phyloP scores from a whole-genome alignment of 2,329 filamentous ascomycete species.

The Aspergillus texensis region DNA sequence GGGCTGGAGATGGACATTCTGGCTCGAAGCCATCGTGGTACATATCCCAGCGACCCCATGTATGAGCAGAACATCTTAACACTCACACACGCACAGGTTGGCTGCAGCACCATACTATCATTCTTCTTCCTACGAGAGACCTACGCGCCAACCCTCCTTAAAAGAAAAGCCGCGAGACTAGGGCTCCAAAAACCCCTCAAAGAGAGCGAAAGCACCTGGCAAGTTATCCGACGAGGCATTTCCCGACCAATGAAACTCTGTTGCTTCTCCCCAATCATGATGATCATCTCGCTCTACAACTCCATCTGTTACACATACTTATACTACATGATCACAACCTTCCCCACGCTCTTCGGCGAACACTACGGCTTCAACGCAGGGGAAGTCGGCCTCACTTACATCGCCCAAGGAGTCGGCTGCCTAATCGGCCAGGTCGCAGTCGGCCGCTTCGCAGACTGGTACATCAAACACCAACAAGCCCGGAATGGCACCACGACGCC shows the following conservation, averaged over 20 bases:
- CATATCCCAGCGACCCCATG: background rate
- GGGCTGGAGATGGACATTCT: slow-evolving; percentile 7
- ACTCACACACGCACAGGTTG: background rate
- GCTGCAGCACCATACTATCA: background rate
- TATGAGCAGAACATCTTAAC: no score
- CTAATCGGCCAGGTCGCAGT: slow-evolving; percentile 1
- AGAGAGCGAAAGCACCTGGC: background rate
- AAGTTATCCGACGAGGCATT: background rate
- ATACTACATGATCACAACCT: slow-evolving; percentile 63
- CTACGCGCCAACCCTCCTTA: background rate
- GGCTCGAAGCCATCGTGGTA: slow-evolving; percentile 1
- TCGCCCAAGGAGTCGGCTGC: slow-evolving; percentile 57
- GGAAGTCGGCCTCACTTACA: slow-evolving; percentile 61
- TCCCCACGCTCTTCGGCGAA: slow-evolving; percentile 62
- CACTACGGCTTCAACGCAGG: slow-evolving; percentile 62
- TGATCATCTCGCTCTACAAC: slow-evolving; percentile 64
- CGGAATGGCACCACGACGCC: slow-evolving; percentile 5
- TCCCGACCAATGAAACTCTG: slow-evolving; percentile 53
- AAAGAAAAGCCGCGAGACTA: background rate
- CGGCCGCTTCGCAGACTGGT: slow-evolving; percentile 10
- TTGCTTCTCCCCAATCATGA: slow-evolving; percentile 61
- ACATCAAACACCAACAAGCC: background rate
- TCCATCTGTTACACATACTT: slow-evolving; percentile 55
- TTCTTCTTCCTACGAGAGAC: background rate
- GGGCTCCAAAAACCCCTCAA: background rate